Evolutionary conservation across 768 basidiomycete genomes (phyloP).

Genomic region (Russula compacta): DNA sequence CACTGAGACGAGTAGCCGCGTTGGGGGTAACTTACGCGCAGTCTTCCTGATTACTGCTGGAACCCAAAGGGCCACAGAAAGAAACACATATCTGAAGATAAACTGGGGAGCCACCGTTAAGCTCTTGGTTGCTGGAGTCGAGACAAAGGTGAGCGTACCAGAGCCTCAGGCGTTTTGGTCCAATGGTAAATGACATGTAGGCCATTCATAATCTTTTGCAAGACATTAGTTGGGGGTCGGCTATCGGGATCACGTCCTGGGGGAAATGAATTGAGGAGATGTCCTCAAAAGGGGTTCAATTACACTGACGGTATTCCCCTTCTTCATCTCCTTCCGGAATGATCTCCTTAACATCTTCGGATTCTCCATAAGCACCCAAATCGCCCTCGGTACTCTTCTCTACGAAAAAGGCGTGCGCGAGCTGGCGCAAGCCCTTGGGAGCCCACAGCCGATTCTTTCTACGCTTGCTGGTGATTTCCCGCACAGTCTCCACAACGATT

Average conservation of each 20-base stretch:
- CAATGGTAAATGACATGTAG: conserved; percentile 33
- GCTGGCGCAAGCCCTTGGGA: conserved; percentile 36
- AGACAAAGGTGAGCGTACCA: conserved; percentile 23
- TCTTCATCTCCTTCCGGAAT: conserved; percentile 21
- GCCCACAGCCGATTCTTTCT: conserved; percentile 37
- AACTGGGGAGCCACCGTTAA: conserved; percentile 28
- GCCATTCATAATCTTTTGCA: conserved; percentile 33
- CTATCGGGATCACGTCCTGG: conserved; percentile 41
- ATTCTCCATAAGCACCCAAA: conserved; percentile 24
- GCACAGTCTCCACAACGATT: conserved; percentile 30
- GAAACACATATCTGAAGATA: conserved; percentile 40
- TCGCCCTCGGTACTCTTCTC: conserved; percentile 25
- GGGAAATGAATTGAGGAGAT: background rate
- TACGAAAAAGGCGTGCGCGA: conserved; percentile 25
- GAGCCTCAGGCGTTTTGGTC: conserved; percentile 33
- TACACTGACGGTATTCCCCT: conserved; percentile 17
- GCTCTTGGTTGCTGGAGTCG: background rate
- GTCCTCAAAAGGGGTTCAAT: background rate
- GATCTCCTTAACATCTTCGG: conserved; percentile 25
- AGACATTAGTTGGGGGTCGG: conserved; percentile 33
- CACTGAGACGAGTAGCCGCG: background rate
- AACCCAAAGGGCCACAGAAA: conserved; percentile 44
- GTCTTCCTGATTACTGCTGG: conserved; percentile 35
- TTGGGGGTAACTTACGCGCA: conserved; percentile 31
- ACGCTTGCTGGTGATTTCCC: conserved; percentile 32